Conservation (phyloP, 371 early-diverging fungal genomes). For the Dichotomocladium elegans region DNA sequence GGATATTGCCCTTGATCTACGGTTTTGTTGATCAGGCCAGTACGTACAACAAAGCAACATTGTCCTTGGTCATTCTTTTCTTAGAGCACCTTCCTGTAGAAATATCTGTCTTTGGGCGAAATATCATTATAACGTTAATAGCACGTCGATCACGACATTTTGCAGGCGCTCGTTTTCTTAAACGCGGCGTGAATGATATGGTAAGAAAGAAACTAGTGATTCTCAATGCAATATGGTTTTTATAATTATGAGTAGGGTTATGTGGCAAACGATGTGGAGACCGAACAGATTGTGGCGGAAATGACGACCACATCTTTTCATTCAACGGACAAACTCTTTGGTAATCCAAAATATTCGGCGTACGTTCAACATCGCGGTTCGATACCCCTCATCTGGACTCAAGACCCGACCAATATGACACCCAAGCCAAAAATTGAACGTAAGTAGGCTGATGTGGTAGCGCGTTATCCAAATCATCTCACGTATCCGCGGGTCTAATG, state of each 20-base stretch:
- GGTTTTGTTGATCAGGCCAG: conserved; percentile 96
- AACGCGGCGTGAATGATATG: conserved; percentile 91
- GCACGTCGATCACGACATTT: conserved; percentile 91
- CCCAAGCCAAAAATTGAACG: conserved; percentile 94
- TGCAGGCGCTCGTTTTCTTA: conserved; percentile 96
- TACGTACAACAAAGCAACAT: conserved; percentile 24
- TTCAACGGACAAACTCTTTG: conserved; percentile 45
- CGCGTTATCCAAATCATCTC: neutral
- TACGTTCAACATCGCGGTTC: conserved; percentile 97
- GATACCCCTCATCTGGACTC: conserved; percentile 94
- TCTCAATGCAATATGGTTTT: neutral
- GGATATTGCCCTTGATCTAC: conserved; percentile 90
- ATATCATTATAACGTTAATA: conserved; percentile 87
- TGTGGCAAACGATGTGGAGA: conserved; percentile 99
- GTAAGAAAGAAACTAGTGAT: conserved; percentile 21
- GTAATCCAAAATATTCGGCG: conserved; percentile 81
- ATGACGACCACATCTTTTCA: conserved; percentile 84
- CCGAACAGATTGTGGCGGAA: conserved; percentile 96
- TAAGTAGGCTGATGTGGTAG: no score
- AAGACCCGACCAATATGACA: conserved; percentile 87
- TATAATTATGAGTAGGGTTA: conserved; percentile 56
- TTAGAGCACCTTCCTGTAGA: conserved; percentile 26
- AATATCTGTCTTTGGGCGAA: conserved; percentile 80
- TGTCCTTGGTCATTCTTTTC: neutral
- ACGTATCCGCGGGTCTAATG: neutral